phyloP scores from a whole-genome alignment of 441 rosid genomes.

The Arabidopsis lyrata region DNA sequence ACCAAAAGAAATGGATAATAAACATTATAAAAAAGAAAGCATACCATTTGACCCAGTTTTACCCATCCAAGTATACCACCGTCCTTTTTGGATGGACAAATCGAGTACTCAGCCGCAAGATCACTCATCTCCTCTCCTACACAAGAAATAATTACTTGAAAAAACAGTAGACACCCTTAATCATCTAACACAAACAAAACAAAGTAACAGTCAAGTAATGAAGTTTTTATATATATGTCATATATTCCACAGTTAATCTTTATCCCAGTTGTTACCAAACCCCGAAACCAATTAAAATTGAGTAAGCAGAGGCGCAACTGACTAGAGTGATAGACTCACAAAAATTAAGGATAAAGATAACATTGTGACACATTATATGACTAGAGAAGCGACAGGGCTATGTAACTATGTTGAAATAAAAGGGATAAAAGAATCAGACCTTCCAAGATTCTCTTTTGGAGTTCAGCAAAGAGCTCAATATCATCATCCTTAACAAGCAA shows the following conservation, averaged over 20 bases:
- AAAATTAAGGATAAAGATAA: not conserved
- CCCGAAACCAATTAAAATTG: conserved; percentile 8
- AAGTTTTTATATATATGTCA: not conserved
- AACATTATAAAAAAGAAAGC: conserved; percentile 16
- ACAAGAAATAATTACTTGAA: conserved; percentile 30
- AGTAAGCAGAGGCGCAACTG: conserved; percentile 3
- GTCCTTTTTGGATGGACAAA: conserved; percentile 80
- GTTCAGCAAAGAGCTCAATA: conserved; percentile 59
- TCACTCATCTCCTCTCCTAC: conserved; percentile 92
- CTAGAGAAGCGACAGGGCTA: not conserved
- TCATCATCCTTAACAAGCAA: conserved; percentile 83
- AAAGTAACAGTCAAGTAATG: conserved; percentile 12
- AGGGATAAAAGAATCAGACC: conserved; percentile 49
- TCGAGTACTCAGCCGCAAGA: conserved; percentile 79
- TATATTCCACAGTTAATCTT: conserved; percentile 13
- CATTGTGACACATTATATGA: not conserved
- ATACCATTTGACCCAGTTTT: conserved; percentile 83
- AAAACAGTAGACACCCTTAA: conserved; percentile 16
- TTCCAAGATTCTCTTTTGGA: conserved; percentile 62
- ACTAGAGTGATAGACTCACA: not conserved
- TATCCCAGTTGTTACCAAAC: conserved; percentile 2
- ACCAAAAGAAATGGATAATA: not conserved
- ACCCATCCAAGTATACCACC: conserved; percentile 98
- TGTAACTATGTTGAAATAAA: conserved; percentile 14
- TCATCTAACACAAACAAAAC: conserved; percentile 12